Percentiles rank a stretch among this genome's conserved stretches.
Conservation (phyloP, 2,329 filamentous ascomycete genomes). For the Clarireedia hainanense region DNA sequence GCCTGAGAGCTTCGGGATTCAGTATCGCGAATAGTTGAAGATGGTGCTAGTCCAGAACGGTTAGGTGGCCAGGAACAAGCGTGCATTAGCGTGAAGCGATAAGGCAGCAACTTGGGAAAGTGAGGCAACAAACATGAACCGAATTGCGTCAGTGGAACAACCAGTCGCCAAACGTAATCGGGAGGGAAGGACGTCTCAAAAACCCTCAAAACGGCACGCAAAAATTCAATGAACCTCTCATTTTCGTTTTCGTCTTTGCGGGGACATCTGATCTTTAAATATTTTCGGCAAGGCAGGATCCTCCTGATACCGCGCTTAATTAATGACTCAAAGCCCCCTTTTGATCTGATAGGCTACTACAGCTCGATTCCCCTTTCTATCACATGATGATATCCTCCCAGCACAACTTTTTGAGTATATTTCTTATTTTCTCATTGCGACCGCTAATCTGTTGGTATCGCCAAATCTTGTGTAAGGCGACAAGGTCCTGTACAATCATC, state of each 20-base stretch:
- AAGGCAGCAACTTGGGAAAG: not conserved
- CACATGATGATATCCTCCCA: conserved; percentile 21
- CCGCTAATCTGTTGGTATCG: conserved; percentile 13
- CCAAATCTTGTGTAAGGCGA: conserved; percentile 5
- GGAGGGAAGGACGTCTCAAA: not conserved
- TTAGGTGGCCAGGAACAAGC: too few relatives aligned
- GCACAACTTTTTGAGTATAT: conserved; percentile 1
- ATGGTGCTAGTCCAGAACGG: not conserved
- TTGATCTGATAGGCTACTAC: conserved; percentile 8
- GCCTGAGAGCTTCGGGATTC: conserved; percentile 4
- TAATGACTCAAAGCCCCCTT: conserved; percentile 21
- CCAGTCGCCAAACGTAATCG: conserved; percentile 7
- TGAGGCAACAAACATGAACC: not conserved
- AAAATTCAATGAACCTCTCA: not conserved
- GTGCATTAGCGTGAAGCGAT: not conserved
- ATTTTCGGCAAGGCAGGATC: conserved; percentile 14
- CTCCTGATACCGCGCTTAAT: conserved; percentile 17
- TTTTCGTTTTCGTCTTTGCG: not conserved
- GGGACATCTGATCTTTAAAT: conserved; percentile 19
- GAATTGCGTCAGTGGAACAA: conserved; percentile 16
- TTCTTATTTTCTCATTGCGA: conserved; percentile 15
- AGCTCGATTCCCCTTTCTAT: conserved; percentile 11
- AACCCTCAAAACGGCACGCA: not conserved
- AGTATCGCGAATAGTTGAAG: not conserved
- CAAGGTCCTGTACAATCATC: conserved; percentile 11